These are phyloP conservation scores for Macrolepiota albuminosa DNA, from an alignment of 768 basidiomycete species.

Conservation along the genomic window DNA sequence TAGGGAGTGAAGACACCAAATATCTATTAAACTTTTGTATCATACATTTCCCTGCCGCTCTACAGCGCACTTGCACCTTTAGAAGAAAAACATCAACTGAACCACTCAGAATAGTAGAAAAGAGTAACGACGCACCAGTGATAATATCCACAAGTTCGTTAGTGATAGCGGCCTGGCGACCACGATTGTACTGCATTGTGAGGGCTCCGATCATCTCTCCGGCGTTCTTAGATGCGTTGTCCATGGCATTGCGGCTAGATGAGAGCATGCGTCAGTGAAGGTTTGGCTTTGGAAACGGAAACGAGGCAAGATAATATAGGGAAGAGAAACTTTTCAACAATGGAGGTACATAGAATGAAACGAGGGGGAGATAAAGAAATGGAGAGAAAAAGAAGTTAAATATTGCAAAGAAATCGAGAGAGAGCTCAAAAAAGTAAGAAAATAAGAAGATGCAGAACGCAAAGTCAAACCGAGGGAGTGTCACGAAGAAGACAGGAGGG, in stretches of 20 bases:
- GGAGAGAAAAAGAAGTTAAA: neutral
- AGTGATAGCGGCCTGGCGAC: constrained; percentile 96
- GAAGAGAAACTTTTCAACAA: neutral
- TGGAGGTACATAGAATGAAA: neutral
- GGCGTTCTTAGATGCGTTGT: constrained; percentile 99
- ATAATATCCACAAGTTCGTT: constrained; percentile 93
- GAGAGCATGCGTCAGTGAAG: constrained; percentile 2
- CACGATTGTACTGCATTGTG: constrained; percentile 96
- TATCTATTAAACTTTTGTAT: constrained; percentile 2
- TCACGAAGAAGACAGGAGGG: neutral
- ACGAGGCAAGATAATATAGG: neutral
- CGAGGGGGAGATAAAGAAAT: no score
- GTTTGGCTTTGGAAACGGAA: neutral
- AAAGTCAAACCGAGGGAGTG: neutral
- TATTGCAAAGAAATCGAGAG: neutral
- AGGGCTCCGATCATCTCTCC: constrained; percentile 84
- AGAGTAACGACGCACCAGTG: constrained; percentile 53
- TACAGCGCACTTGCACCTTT: constrained; percentile 44
- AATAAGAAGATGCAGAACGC: neutral
- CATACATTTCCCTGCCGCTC: neutral
- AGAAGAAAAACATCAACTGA: neutral
- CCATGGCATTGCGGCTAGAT: constrained; percentile 93
- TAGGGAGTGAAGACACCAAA: neutral
- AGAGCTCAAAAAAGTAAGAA: neutral
- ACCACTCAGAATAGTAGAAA: neutral